These are phyloP conservation scores for Cubamyces lactineus DNA, from an alignment of 768 basidiomycete genomes.

Conservation along the genomic window DNA sequence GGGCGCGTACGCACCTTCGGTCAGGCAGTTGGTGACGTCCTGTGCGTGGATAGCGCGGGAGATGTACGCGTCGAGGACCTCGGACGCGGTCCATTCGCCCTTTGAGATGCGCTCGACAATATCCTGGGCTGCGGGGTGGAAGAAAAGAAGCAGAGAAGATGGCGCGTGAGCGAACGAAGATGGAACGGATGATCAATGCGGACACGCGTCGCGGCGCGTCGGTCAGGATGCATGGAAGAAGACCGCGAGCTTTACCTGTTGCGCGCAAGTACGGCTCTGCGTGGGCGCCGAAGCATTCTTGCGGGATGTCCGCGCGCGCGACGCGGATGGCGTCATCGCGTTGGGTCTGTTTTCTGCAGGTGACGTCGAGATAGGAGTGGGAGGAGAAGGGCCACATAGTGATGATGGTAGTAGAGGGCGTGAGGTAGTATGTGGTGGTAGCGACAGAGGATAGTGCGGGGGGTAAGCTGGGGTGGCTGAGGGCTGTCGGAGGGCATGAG, in stretches of 20 bases:
- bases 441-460: too few relatives aligned
- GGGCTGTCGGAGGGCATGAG: too few relatives aligned
- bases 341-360: slow-evolving; percentile 24
- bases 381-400: slow-evolving; percentile 28
- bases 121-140: slow-evolving; percentile 39
- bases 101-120: slow-evolving; percentile 46
- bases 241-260: slow-evolving; percentile 47
- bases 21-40: slow-evolving; percentile 70
- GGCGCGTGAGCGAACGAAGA: slow-evolving; percentile 4
- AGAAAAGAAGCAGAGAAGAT: background rate
- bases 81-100: slow-evolving; percentile 49
- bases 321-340: slow-evolving; percentile 28
- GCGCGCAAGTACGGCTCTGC: slow-evolving; percentile 41
- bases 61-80: slow-evolving; percentile 50
- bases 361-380: slow-evolving; percentile 14
- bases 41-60: slow-evolving; percentile 60
- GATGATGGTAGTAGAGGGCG: too few relatives aligned
- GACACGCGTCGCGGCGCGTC: too few relatives aligned
- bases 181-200: background rate
- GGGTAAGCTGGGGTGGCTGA: too few relatives aligned
- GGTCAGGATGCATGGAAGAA: background rate
- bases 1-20: slow-evolving; percentile 59
- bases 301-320: slow-evolving; percentile 17
- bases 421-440: background rate
- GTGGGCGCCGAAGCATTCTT: background rate